phyloP scores from a whole-genome alignment of 306 rosid species.

The Psophocarpus tetragonolobus region DNA sequence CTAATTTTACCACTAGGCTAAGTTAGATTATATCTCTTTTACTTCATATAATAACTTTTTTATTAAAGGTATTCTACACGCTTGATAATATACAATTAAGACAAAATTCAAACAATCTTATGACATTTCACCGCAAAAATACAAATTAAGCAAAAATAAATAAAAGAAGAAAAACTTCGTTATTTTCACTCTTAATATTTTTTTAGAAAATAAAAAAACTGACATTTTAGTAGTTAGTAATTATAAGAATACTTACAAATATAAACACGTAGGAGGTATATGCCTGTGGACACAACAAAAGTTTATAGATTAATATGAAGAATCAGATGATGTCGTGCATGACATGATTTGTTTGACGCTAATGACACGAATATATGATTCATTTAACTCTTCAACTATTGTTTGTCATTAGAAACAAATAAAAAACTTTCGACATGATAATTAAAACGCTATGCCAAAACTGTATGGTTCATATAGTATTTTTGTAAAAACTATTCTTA shows the following conservation, averaged over 20 bases:
- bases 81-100: no score
- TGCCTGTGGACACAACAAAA: background rate
- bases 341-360: background rate
- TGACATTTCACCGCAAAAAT: background rate
- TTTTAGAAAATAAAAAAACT: background rate
- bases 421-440: background rate
- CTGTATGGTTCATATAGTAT: no score
- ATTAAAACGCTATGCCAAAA: background rate
- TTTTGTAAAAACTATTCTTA: no score
- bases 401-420: background rate
- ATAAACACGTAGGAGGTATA: background rate
- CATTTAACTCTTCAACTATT: background rate
- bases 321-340: background rate
- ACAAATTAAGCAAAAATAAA: background rate
- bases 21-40: no score
- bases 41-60: no score
- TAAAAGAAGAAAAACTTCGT: background rate
- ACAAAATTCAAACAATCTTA: background rate
- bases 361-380: background rate
- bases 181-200: background rate
- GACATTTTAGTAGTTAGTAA: background rate
- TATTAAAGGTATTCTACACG: no score
- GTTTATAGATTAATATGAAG: background rate
- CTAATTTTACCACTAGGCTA: no score
- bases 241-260: background rate